Evolutionary conservation across 495 filamentous ascomycete genomes (phyloP).

Genomic region (Penicillium samsonianum): DNA sequence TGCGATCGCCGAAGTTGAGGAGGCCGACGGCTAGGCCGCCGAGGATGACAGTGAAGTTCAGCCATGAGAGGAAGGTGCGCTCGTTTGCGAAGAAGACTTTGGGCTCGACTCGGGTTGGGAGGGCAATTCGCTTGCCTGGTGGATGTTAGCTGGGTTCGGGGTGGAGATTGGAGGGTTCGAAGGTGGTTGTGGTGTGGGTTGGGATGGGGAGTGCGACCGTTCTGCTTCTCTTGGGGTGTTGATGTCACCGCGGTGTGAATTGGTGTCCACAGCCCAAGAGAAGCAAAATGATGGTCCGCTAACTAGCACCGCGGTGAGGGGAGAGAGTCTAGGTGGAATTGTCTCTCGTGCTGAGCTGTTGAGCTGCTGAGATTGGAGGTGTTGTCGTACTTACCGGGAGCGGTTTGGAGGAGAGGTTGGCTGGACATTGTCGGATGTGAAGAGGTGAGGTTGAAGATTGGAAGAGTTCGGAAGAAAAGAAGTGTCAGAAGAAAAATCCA

Average conservation of each 20-base stretch:
- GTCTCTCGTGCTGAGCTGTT: not conserved
- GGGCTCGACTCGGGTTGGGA: slow-evolving; percentile 95
- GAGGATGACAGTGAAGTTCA: slow-evolving; percentile 98
- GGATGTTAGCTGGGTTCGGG: slow-evolving; percentile 3
- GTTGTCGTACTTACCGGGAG: slow-evolving; percentile 53
- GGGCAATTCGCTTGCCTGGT: slow-evolving; percentile 93
- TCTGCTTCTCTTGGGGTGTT: not conserved
- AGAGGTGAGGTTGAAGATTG: slow-evolving; percentile 1
- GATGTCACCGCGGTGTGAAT: not conserved
- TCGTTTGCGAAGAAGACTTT: slow-evolving; percentile 99
- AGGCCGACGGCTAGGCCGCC: slow-evolving; percentile 94
- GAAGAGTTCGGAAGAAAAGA: not conserved
- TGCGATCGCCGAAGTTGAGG: slow-evolving; percentile 94
- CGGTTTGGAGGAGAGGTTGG: slow-evolving; percentile 90
- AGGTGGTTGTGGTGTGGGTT: not conserved
- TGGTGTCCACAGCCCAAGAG: not conserved
- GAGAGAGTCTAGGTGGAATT: not conserved
- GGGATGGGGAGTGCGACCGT: not conserved
- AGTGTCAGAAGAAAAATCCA: slow-evolving; percentile 7
- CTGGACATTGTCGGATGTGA: slow-evolving; percentile 69
- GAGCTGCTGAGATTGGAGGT: slow-evolving; percentile 1
- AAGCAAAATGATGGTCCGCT: not conserved
- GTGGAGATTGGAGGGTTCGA: slow-evolving; percentile 1
- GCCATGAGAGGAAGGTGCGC: slow-evolving; percentile 97
- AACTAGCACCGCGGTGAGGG: not conserved